phyloP scores from a whole-genome alignment of 2,329 filamentous ascomycete genomes.

The Exophiala sp. region DNA sequence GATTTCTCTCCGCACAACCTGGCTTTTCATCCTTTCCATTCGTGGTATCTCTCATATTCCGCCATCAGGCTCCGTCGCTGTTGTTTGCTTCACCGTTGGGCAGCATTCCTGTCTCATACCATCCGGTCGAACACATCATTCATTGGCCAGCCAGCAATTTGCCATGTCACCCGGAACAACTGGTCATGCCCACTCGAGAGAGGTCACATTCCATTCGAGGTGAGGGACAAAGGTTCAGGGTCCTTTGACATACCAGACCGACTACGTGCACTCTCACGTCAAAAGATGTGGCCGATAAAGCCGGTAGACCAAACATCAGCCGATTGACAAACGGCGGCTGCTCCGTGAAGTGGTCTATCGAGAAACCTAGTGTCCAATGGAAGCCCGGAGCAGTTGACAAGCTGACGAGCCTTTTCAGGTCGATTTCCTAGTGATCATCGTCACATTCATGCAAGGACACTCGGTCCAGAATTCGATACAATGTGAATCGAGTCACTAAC shows the following conservation, averaged over 20 bases:
- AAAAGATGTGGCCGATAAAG: background rate
- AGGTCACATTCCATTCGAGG: background rate
- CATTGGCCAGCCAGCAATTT: slow-evolving; percentile 10
- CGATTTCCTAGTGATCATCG: background rate
- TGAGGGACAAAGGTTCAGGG: background rate
- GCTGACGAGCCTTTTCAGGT: background rate
- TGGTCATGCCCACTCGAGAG: background rate
- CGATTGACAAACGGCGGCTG: background rate
- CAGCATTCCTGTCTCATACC: slow-evolving; percentile 9
- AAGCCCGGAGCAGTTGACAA: background rate
- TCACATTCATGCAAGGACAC: slow-evolving; percentile 4
- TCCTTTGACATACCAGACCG: too few species aligned
- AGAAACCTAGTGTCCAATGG: background rate
- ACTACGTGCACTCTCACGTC: background rate
- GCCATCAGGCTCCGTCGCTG: background rate
- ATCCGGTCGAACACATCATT: background rate
- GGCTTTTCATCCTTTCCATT: background rate
- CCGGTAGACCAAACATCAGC: background rate
- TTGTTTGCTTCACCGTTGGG: slow-evolving; percentile 16
- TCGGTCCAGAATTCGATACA: slow-evolving; percentile 10
- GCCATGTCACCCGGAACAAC: slow-evolving; percentile 1
- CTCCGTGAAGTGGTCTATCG: background rate
- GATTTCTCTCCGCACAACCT: too few species aligned
- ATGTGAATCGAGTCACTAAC: too few species aligned
- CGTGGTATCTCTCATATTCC: background rate